Conservation (phyloP, 768 basidiomycete genomes). For the Pleurotus citrinopileatus region DNA sequence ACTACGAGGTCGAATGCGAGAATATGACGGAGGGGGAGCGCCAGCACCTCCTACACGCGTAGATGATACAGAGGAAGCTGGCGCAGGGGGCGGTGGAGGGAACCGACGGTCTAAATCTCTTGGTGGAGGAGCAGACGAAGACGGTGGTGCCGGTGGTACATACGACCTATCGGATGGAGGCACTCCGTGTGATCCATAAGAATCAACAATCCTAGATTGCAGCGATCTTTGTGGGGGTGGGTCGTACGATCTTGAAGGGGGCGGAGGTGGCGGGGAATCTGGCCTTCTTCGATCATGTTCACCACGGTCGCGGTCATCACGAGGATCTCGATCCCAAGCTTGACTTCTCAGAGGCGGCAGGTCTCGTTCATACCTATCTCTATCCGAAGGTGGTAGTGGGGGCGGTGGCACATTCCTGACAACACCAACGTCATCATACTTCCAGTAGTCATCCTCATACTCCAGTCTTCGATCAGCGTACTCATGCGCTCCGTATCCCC, state of each 20-base stretch:
- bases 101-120: constrained; percentile 29
- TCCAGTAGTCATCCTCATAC: constrained; percentile 40
- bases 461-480: constrained; percentile 23
- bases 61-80: constrained; percentile 11
- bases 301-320: constrained; percentile 38
- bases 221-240: constrained; percentile 14
- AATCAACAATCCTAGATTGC: constrained; percentile 11
- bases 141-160: constrained; percentile 16
- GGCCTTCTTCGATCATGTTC: constrained; percentile 6
- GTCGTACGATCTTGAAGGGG: background rate
- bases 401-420: constrained; percentile 16
- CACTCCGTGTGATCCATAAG: constrained; percentile 4
- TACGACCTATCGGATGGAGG: constrained; percentile 18
- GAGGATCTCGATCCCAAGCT: constrained; percentile 42
- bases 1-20: constrained; percentile 44
- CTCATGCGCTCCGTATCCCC: constrained; percentile 19
- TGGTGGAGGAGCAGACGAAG: constrained; percentile 22
- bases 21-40: constrained; percentile 25
- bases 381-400: constrained; percentile 26
- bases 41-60: background rate
- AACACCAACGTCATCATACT: constrained; percentile 13
- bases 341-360: constrained; percentile 22
- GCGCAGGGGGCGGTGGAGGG: constrained; percentile 17
- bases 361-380: constrained; percentile 33
- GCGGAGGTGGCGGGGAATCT: constrained; percentile 7